These are phyloP conservation scores for Omphalotus olearius DNA, from an alignment of 1,284 basidiomycete genomes.

Conservation along the genomic window DNA sequence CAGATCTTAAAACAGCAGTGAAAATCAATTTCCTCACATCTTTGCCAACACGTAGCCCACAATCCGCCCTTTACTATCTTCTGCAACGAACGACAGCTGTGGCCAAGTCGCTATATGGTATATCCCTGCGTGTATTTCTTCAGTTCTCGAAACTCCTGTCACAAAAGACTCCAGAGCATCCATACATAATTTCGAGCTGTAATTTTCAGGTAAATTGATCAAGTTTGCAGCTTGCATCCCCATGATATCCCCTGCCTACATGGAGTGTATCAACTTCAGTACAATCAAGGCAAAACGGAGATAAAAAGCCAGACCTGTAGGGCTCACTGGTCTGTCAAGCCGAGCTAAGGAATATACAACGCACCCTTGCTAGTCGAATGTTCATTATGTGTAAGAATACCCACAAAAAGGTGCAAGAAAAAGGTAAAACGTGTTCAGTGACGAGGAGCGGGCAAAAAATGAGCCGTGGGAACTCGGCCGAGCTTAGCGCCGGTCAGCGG, in stretches of 20 bases:
- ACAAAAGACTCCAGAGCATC: conserved; percentile 8
- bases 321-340: not conserved
- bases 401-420: too few relatives aligned
- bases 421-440: too few relatives aligned
- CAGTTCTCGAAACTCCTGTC: not conserved
- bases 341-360: conserved; percentile 17
- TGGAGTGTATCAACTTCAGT: not conserved
- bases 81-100: conserved; percentile 90
- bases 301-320: conserved; percentile 8
- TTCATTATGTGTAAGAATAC: conserved; percentile 19
- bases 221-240: conserved; percentile 83
- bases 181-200: conserved; percentile 83
- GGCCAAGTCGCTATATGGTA: conserved; percentile 93
- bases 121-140: conserved; percentile 55
- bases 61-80: conserved; percentile 83
- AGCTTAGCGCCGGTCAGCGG: too few relatives aligned
- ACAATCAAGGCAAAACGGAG: not conserved
- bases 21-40: conserved; percentile 53
- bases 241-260: conserved; percentile 63
- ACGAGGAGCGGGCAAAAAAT: too few relatives aligned
- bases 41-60: conserved; percentile 95
- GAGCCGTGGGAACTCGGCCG: too few relatives aligned
- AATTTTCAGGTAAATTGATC: conserved; percentile 86
- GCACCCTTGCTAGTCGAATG: conserved; percentile 27
- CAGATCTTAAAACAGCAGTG: conserved; percentile 2